Percentiles rank a stretch among this genome's conserved stretches.
Conservation (phyloP, 164 flowering plant species). For the Pachysandra terminalis region DNA sequence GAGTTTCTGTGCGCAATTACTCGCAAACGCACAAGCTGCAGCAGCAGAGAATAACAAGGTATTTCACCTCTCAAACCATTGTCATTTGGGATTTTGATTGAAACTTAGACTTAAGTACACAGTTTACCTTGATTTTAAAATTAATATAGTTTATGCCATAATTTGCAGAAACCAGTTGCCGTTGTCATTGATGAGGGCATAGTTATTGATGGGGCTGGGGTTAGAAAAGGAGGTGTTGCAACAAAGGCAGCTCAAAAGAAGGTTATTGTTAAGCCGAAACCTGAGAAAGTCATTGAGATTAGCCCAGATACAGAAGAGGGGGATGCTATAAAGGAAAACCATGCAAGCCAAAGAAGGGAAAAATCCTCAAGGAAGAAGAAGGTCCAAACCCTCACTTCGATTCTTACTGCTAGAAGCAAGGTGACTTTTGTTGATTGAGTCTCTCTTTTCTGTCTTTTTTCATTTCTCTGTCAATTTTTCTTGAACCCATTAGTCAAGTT, state of each 20-base stretch:
- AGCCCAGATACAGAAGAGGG: constrained; percentile 47
- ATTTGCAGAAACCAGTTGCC: constrained; percentile 39
- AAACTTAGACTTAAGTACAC: no score
- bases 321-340: constrained; percentile 15
- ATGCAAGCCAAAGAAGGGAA: constrained; percentile 22
- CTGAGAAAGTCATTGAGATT: no score
- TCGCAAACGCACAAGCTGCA: no score
- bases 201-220: constrained; percentile 13
- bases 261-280: no score
- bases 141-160: no score
- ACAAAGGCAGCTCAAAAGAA: constrained; percentile 42
- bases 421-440: constrained; percentile 35
- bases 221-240: constrained; percentile 13
- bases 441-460: constrained; percentile 45
- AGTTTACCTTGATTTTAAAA: neutral
- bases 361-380: constrained; percentile 42
- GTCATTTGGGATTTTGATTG: no score
- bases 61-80: neutral
- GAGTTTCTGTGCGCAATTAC: no score
- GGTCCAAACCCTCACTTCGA: no score
- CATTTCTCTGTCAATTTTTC: neutral
- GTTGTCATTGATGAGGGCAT: constrained; percentile 34
- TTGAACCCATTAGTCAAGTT: neutral
- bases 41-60: constrained; percentile 63
- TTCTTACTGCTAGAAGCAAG: no score